Evolutionary conservation across 2,329 filamentous ascomycete genomes (phyloP).

Genomic region (Cytospora piceicola): DNA sequence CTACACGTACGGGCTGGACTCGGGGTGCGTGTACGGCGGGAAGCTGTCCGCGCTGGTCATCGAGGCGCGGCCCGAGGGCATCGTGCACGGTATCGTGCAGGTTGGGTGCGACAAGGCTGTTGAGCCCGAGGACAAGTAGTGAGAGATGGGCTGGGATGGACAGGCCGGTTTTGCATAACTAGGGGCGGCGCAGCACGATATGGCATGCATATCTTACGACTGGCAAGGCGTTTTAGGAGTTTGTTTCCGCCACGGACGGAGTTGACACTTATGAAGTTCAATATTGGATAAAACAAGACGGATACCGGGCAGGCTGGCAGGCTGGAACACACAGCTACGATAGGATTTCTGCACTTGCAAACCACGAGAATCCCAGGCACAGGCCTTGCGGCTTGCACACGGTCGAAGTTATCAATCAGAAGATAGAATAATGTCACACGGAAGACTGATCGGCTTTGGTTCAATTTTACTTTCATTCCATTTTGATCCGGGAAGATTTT

Average conservation of each 20-base stretch:
- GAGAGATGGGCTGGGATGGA: background rate
- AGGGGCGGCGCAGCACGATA: background rate
- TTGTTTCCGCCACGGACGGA: background rate
- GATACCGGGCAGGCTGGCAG: too few relatives aligned
- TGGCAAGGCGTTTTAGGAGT: background rate
- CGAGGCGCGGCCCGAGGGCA: slow-evolving; percentile 48
- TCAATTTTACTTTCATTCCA: slow-evolving; percentile 5
- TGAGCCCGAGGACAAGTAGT: slow-evolving; percentile 1
- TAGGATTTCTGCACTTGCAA: background rate
- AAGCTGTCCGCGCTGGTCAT: slow-evolving; percentile 79
- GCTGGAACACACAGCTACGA: background rate
- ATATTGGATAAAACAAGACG: background rate
- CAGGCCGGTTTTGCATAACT: background rate
- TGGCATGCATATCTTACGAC: background rate
- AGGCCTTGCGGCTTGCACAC: background rate
- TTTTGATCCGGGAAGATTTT: slow-evolving; percentile 3
- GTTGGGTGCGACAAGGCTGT: slow-evolving; percentile 43
- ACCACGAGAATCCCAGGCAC: background rate
- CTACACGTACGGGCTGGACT: slow-evolving; percentile 85
- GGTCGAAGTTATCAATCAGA: background rate
- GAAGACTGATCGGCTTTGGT: background rate
- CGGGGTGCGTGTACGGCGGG: slow-evolving; percentile 76
- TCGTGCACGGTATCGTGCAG: slow-evolving; percentile 46
- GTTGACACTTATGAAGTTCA: background rate
- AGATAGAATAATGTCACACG: background rate